Conservation (phyloP, 805 yeast species). For the Starmerella potacharoeniae region DNA sequence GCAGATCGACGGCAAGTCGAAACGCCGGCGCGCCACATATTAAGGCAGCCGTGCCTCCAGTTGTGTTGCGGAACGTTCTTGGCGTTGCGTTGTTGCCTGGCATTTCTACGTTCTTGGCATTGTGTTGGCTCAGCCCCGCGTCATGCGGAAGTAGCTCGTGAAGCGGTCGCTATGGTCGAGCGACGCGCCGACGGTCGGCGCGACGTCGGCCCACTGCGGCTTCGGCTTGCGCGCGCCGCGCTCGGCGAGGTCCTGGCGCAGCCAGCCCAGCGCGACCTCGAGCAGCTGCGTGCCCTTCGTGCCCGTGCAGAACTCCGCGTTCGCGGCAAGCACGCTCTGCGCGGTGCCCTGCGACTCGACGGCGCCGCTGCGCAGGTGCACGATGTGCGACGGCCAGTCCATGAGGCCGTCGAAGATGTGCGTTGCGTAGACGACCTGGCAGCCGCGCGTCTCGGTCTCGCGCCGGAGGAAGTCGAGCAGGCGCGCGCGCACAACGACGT, state of each 20-base stretch:
- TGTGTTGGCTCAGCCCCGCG: constrained; percentile 18
- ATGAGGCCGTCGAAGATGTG: constrained; percentile 94
- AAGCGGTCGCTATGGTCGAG: constrained; percentile 25
- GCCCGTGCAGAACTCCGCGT: constrained; percentile 14
- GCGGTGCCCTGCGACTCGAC: constrained; percentile 28
- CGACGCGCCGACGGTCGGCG: constrained; percentile 22
- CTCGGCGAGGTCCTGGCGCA: constrained; percentile 32
- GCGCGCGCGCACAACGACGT: constrained; percentile 76
- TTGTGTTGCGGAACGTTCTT: too few species aligned
- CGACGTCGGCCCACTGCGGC: constrained; percentile 45
- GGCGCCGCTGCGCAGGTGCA: constrained; percentile 65
- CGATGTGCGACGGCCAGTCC: constrained; percentile 75
- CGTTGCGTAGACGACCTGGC: constrained; percentile 82
- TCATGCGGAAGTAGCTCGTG: constrained; percentile 24
- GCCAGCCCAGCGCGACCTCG: constrained; percentile 30
- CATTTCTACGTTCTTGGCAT: too few species aligned
- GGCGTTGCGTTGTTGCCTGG: too few species aligned
- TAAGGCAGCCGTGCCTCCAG: too few species aligned
- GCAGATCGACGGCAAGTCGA: too few species aligned
- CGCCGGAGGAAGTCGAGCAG: constrained; percentile 54
- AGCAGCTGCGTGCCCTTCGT: constrained; percentile 25
- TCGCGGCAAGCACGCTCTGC: constrained; percentile 19
- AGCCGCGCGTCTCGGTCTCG: constrained; percentile 61
- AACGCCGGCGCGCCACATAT: too few species aligned
- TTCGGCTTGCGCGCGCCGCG: constrained; percentile 37